Percentiles rank a stretch among this genome's conserved stretches.
These are phyloP conservation scores for Neostapfia colusana DNA, from an alignment of 176 grass and related monocot genomes.

Conservation along the genomic window DNA sequence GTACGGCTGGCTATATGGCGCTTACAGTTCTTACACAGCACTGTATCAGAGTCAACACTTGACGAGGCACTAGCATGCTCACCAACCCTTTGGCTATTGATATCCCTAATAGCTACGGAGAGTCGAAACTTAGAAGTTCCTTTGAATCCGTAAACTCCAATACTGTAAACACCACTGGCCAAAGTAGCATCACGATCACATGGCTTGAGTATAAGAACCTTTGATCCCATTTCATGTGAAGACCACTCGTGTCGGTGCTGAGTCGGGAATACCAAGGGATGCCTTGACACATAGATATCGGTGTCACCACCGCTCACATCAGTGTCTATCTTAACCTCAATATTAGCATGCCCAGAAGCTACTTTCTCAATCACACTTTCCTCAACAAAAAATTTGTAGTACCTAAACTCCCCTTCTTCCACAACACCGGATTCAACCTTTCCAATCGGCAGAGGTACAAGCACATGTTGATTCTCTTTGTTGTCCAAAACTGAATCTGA, in stretches of 20 bases:
- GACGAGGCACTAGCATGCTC: conserved; percentile 45
- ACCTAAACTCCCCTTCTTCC: conserved; percentile 83
- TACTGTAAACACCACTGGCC: conserved; percentile 61
- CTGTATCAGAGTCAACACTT: conserved; percentile 50
- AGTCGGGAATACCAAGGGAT: conserved; percentile 96
- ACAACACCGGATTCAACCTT: conserved; percentile 65
- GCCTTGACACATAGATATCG: conserved; percentile 86
- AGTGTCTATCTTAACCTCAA: conserved; percentile 72
- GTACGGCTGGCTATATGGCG: conserved; percentile 63
- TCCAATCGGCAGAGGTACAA: conserved; percentile 63
- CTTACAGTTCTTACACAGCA: conserved; percentile 81
- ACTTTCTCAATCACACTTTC: conserved; percentile 54
- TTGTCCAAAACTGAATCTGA: conserved; percentile 49
- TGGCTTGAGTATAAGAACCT: conserved; percentile 74
- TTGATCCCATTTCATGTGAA: conserved; percentile 90
- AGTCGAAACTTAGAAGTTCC: conserved; percentile 74
- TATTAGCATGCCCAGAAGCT: conserved; percentile 50
- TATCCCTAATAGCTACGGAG: conserved; percentile 64
- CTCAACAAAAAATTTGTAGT: conserved; percentile 86
- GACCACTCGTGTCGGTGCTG: conserved; percentile 97
- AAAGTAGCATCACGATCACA: conserved; percentile 58
- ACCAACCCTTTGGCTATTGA: conserved; percentile 62
- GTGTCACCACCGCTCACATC: conserved; percentile 64
- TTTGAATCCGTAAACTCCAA: conserved; percentile 93
- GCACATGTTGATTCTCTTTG: conserved; percentile 63